Conservation (phyloP, 2,329 filamentous ascomycete species). For the Sarocladium strictum region DNA sequence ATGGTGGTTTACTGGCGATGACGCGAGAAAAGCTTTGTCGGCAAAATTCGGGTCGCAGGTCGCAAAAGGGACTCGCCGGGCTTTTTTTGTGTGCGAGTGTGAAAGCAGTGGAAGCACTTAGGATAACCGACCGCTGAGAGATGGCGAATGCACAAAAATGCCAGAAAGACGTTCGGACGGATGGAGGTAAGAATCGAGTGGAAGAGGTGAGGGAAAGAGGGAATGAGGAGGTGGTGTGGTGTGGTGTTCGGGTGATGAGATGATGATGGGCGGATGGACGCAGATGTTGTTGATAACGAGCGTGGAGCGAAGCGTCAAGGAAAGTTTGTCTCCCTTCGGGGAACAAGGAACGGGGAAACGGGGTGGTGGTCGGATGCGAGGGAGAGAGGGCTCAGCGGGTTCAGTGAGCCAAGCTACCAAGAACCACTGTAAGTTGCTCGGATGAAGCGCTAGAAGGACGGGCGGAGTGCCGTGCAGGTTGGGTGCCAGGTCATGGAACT, state of each 20-base stretch:
- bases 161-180: not conserved
- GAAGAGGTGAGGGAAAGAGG: not conserved
- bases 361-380: not conserved
- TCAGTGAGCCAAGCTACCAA: not conserved
- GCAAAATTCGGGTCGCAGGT: conserved; percentile 7
- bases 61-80: not conserved
- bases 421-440: too few relatives aligned
- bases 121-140: not conserved
- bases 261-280: conserved; percentile 2
- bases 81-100: not conserved
- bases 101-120: not conserved
- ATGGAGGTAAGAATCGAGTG: not conserved
- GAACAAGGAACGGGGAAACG: too few relatives aligned
- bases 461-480: too few relatives aligned
- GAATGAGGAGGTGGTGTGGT: not conserved
- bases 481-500: too few relatives aligned
- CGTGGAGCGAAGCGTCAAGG: not conserved
- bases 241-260: not conserved
- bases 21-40: conserved; percentile 8
- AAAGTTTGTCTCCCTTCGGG: too few relatives aligned
- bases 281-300: not conserved
- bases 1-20: not conserved
- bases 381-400: not conserved
- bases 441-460: too few relatives aligned
- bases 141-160: not conserved